Percentiles rank a stretch among this genome's conserved stretches.
phyloP scores from a whole-genome alignment of 192 early-diverging fungal species.

The Neocallimastix lanati region DNA sequence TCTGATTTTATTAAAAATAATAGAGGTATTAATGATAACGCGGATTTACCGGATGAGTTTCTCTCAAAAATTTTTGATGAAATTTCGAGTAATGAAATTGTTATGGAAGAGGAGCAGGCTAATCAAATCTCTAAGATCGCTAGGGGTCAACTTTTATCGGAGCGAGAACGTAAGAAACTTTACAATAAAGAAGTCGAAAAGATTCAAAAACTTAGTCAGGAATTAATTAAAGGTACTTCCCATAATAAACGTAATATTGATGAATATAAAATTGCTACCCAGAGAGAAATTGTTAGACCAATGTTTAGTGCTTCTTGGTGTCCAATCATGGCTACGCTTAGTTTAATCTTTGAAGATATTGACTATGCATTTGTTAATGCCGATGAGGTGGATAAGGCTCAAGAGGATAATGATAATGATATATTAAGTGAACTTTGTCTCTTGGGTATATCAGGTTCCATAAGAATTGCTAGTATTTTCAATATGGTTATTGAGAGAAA shows the following conservation, averaged over 20 bases:
- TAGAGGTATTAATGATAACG: conserved; percentile 5
- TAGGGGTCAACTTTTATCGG: background rate
- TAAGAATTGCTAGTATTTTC: conserved; percentile 1
- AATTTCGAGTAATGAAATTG: conserved; percentile 4
- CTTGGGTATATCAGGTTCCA: background rate
- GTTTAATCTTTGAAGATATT: background rate
- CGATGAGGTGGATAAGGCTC: too few relatives aligned
- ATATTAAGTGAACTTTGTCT: conserved; percentile 1
- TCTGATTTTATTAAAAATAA: conserved; percentile 39
- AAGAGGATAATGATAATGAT: background rate
- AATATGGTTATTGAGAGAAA: conserved; percentile 3
- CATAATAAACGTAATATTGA: background rate
- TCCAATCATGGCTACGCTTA: background rate
- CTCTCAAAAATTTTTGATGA: conserved; percentile 5
- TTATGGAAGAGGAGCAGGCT: conserved; percentile 2
- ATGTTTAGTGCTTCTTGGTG: conserved; percentile 1
- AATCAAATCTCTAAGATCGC: background rate
- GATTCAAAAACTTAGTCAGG: background rate
- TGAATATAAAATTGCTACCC: background rate
- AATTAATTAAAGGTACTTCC: background rate
- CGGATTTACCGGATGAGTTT: conserved; percentile 5
- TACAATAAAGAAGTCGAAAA: background rate
- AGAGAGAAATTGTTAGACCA: background rate
- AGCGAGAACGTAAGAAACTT: background rate
- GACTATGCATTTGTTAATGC: background rate